phyloP scores from a whole-genome alignment of 2,329 filamentous ascomycete species.

The Aspergillus intermedius region DNA sequence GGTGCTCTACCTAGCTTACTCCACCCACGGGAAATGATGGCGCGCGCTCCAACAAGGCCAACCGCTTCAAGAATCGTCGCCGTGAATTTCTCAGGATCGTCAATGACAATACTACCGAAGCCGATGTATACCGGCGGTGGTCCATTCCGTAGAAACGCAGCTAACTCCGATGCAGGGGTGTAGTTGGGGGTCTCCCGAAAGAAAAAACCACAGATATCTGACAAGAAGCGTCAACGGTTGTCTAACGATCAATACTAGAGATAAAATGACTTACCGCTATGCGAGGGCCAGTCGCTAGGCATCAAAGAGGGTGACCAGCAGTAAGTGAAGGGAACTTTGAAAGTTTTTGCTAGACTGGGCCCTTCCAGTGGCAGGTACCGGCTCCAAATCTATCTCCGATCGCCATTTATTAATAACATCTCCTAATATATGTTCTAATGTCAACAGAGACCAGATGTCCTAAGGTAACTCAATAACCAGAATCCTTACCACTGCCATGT shows the following conservation, averaged over 20 bases:
- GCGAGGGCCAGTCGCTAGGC: slow-evolving; percentile 36
- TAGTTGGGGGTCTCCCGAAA: slow-evolving; percentile 34
- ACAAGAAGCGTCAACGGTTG: slow-evolving; percentile 1
- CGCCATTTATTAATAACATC: slow-evolving; percentile 43
- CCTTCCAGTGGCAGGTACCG: slow-evolving; percentile 31
- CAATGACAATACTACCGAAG: slow-evolving; percentile 52
- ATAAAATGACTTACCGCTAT: slow-evolving; percentile 28
- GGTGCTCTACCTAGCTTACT: slow-evolving; percentile 38
- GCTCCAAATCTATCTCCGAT: slow-evolving; percentile 35
- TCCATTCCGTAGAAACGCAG: slow-evolving; percentile 41
- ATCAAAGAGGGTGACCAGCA: slow-evolving; percentile 42
- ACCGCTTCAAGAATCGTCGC: slow-evolving; percentile 45
- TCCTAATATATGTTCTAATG: slow-evolving; percentile 31
- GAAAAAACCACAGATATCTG: slow-evolving; percentile 43
- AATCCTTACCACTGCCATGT: slow-evolving; percentile 44
- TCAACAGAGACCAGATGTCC: not conserved
- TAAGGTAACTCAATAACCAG: too few relatives aligned
- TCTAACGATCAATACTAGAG: not conserved
- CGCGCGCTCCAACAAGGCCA: slow-evolving; percentile 41
- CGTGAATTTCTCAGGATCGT: slow-evolving; percentile 42
- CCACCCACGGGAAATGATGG: slow-evolving; percentile 52
- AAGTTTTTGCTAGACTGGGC: slow-evolving; percentile 27
- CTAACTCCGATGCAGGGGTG: slow-evolving; percentile 34
- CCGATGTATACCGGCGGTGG: slow-evolving; percentile 51
- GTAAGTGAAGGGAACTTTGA: slow-evolving; percentile 40